A percentile compares a stretch with the other conserved stretches of the same genome.
Evolutionary conservation across 2,329 filamentous ascomycete species (phyloP).

Genomic region (Cladobotryum protrusum): DNA sequence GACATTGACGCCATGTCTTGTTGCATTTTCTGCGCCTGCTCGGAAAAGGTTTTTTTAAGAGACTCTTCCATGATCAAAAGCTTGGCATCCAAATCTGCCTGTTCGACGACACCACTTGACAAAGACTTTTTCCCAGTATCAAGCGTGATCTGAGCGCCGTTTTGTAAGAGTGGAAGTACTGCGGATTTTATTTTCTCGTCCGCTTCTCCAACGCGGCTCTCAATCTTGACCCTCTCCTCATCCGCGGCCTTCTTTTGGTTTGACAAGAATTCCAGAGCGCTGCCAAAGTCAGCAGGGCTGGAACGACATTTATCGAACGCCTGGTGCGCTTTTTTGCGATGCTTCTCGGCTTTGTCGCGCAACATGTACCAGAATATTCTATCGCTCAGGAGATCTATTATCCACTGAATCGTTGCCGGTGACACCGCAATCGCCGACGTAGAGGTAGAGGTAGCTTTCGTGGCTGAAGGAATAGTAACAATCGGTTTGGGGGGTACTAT

Average conservation of each 20-base stretch:
- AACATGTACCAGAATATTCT: slow-evolving; percentile 16
- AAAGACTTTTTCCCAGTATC: background rate
- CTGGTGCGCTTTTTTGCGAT: slow-evolving; percentile 11
- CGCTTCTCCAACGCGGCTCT: slow-evolving; percentile 4
- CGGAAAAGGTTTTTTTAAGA: background rate
- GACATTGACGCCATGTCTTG: background rate
- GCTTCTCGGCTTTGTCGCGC: slow-evolving; percentile 14
- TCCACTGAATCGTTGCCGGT: slow-evolving; percentile 6
- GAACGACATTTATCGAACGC: slow-evolving; percentile 14
- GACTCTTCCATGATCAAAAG: background rate
- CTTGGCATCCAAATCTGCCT: background rate
- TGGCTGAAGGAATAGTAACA: background rate
- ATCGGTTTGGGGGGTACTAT: background rate
- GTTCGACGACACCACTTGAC: background rate
- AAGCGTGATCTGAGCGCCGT: background rate
- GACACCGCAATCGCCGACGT: background rate
- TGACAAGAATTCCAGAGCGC: slow-evolving; percentile 15
- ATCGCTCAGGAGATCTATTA: slow-evolving; percentile 20
- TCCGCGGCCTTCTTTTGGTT: slow-evolving; percentile 12
- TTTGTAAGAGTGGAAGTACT: slow-evolving; percentile 1
- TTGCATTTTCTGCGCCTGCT: background rate
- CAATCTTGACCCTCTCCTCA: slow-evolving; percentile 10
- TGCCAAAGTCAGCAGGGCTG: slow-evolving; percentile 18
- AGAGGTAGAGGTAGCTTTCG: background rate
- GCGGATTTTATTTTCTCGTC: slow-evolving; percentile 10